Percentiles rank a stretch among this genome's conserved stretches.
Evolutionary conservation across 2,329 filamentous ascomycete species (phyloP).

Genomic region (Ascochyta pisi): DNA sequence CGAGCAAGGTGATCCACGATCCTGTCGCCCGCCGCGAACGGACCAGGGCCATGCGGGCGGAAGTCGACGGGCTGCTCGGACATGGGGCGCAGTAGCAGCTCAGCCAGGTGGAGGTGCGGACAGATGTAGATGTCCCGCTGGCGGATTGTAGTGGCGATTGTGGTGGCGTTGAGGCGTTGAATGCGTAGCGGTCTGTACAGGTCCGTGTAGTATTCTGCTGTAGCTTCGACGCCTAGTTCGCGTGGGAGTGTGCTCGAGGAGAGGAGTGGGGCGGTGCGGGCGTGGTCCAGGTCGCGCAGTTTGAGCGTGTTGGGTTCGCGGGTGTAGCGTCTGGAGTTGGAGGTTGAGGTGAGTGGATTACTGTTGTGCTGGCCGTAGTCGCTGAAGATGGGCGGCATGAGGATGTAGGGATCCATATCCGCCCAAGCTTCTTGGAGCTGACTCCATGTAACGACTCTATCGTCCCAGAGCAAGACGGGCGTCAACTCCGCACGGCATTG

Average conservation of each 20-base stretch:
- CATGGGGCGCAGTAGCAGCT: not conserved
- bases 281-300: not conserved
- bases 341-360: not conserved
- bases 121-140: not conserved
- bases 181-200: not conserved
- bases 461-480: not conserved
- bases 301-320: not conserved
- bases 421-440: not conserved
- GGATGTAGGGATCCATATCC: not conserved
- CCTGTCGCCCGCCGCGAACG: not conserved
- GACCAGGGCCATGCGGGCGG: not conserved
- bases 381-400: not conserved
- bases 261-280: too few relatives aligned
- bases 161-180: not conserved
- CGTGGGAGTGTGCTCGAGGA: not conserved
- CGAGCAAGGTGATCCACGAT: not conserved
- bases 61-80: not conserved
- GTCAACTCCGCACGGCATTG: not conserved
- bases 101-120: not conserved
- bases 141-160: not conserved
- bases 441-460: not conserved
- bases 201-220: not conserved
- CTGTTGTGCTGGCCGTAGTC: not conserved
- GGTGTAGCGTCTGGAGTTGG: too few relatives aligned
- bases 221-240: not conserved